Conservation (phyloP, 805 yeast species). For the Pichia nakasei region DNA sequence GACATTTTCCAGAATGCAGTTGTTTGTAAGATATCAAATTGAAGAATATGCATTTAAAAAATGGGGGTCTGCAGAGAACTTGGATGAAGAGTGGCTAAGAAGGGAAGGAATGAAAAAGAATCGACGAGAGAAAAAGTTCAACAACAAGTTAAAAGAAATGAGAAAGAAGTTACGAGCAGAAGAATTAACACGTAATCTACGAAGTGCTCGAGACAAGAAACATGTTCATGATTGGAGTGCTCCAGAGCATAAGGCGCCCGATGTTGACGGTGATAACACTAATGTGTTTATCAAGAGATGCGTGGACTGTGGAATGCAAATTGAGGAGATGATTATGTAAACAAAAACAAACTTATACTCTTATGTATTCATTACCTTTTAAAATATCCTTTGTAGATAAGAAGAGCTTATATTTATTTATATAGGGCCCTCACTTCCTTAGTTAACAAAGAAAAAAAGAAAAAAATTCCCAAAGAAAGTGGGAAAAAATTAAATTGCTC, state of each 20-base stretch:
- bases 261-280: constrained; percentile 6
- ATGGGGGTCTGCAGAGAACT: constrained; percentile 86
- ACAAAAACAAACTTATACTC: neutral
- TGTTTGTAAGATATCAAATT: constrained; percentile 83
- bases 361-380: neutral
- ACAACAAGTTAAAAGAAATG: constrained; percentile 76
- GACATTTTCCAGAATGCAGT: constrained; percentile 85
- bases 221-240: constrained; percentile 75
- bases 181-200: constrained; percentile 62
- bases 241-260: constrained; percentile 28
- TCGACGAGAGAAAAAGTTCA: constrained; percentile 71
- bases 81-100: constrained; percentile 88
- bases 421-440: no score
- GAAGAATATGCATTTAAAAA: constrained; percentile 87
- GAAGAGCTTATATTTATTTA: no score
- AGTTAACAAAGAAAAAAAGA: no score
- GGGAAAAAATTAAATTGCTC: constrained; percentile 11
- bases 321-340: constrained; percentile 58
- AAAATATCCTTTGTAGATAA: no score
- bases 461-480: neutral
- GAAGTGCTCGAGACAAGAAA: constrained; percentile 41
- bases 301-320: constrained; percentile 72
- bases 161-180: constrained; percentile 88
- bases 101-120: constrained; percentile 65
- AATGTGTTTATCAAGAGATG: constrained; percentile 53